Base-by-base conservation (phyloP, 208 protist genomes). In the Crithidia acanthocephali region DNA sequence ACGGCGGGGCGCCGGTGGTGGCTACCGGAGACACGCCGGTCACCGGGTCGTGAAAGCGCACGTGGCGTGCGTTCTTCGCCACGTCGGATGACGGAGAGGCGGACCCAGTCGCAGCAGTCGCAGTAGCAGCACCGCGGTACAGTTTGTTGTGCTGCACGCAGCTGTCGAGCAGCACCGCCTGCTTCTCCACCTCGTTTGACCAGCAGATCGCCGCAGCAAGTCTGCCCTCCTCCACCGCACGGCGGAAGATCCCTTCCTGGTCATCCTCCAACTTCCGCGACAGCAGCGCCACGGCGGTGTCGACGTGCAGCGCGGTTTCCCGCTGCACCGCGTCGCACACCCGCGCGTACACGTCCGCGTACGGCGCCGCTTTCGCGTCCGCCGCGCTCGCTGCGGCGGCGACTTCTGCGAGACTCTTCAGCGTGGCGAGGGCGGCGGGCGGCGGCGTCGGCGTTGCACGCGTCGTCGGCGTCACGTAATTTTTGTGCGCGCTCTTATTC, bases 181-280 rank as follows among this genome's bases (percentile, higher is more conserved):
- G 91, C 30, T 87, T 81, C 42, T 94, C 85, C 60, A 86, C 74
- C 68, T 94, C 88, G 3, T 51, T 76, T 60, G 82, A 91, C 88
- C 87, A 93, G 42, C 80, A 87, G n/a, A 96, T 32, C 35, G 87
- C 47, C 18, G 77, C 80, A 2, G 70, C 62, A 13, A 93, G 76
- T 2, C 76, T 60, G 51, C 78, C 80, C 7, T 91, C 83, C 60
- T 81, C 69, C 23, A 57, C 56, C 8, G 88, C 92, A 16, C 90
- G 85, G n/a, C 59, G 62, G 23, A 89, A 67, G 20, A 95, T 53
- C 27, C 79, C 68, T 18, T 75, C 80, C 37, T 65, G 72, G 20
- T 91, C 86, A 11, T 67, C 79, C 32, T 85, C 79, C 8, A 95
- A 67, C 58, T 86, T 83, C 6, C 90, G 80, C n/a, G 90, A 84